Conservation (phyloP, 441 rosid genomes). For the Bocquillonia castaneifolia region DNA sequence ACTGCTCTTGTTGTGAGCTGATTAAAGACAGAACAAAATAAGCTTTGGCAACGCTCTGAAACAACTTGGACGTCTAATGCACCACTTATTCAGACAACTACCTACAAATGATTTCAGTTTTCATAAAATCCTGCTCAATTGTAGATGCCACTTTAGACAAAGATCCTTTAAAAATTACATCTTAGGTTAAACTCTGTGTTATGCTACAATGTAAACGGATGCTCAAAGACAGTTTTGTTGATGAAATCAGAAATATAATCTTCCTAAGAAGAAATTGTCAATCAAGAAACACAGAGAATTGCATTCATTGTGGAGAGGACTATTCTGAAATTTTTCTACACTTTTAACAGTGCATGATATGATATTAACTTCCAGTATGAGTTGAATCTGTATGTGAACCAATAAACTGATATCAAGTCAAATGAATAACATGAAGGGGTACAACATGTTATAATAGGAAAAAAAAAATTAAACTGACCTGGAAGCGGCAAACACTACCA, state of each 20-base stretch:
- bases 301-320: no score
- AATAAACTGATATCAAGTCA: background rate
- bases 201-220: background rate
- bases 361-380: no score
- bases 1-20: constrained; percentile 64
- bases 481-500: constrained; percentile 61
- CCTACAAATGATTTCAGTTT: background rate
- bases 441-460: background rate
- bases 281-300: no score
- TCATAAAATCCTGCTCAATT: background rate
- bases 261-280: background rate
- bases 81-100: background rate
- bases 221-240: background rate
- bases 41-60: constrained; percentile 14
- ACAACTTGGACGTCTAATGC: background rate
- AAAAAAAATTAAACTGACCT: constrained; percentile 42
- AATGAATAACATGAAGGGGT: background rate
- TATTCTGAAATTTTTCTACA: no score
- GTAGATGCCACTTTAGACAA: background rate
- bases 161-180: background rate
- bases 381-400: no score
- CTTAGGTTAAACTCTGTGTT: background rate
- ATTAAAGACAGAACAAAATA: constrained; percentile 20
- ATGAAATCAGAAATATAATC: background rate
- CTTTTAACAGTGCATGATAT: no score